phyloP scores from a whole-genome alignment of 2,329 filamentous ascomycete species.

The Claviceps africana region DNA sequence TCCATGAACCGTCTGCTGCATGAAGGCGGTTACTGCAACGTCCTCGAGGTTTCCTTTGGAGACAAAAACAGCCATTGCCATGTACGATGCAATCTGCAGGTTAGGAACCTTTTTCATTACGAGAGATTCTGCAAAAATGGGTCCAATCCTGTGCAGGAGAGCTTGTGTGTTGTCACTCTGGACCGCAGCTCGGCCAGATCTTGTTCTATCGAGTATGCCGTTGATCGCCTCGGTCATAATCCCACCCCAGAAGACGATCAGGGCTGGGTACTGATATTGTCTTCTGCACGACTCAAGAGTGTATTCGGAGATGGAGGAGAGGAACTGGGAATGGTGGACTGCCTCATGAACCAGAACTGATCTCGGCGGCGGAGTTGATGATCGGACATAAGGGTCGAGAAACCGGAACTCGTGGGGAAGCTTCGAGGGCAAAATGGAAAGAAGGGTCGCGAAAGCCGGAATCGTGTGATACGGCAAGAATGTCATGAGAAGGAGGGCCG shows the following conservation, averaged over 20 bases:
- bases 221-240: slow-evolving; percentile 75
- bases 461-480: slow-evolving; percentile 89
- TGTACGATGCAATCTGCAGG: slow-evolving; percentile 76
- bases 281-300: slow-evolving; percentile 59
- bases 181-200: slow-evolving; percentile 60
- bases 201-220: slow-evolving; percentile 62
- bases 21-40: slow-evolving; percentile 65
- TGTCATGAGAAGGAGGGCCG: slow-evolving; percentile 59
- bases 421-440: slow-evolving; percentile 71
- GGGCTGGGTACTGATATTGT: slow-evolving; percentile 58
- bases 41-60: slow-evolving; percentile 72
- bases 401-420: slow-evolving; percentile 69
- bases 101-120: slow-evolving; percentile 62
- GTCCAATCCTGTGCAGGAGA: slow-evolving; percentile 49
- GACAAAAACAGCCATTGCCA: slow-evolving; percentile 75
- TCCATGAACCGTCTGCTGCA: slow-evolving; percentile 72
- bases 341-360: slow-evolving; percentile 74
- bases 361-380: slow-evolving; percentile 61
- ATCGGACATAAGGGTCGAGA: slow-evolving; percentile 71
- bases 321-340: slow-evolving; percentile 61
- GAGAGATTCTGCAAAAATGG: slow-evolving; percentile 66
- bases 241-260: slow-evolving; percentile 84
- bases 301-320: slow-evolving; percentile 64
- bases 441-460: slow-evolving; percentile 68
- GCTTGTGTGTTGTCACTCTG: slow-evolving; percentile 73